Conservation (phyloP, 2,329 filamentous ascomycete species). For the Phaeoacremonium minimum region DNA sequence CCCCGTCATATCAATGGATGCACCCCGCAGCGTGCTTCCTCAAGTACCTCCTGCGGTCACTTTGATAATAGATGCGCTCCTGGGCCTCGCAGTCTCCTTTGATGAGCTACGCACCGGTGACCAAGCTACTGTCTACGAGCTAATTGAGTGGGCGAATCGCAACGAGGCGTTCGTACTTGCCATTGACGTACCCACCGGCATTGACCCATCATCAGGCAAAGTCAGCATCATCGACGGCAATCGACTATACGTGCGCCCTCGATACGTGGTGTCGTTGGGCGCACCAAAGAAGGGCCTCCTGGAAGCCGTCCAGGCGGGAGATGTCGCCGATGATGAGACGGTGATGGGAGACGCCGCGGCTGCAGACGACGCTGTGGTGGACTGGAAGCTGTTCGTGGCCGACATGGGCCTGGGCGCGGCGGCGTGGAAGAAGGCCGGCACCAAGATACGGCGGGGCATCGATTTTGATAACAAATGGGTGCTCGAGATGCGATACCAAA, state of each 20-base stretch:
- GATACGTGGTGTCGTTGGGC: slow-evolving; percentile 79
- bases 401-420: slow-evolving; percentile 82
- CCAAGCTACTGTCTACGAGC: slow-evolving; percentile 78
- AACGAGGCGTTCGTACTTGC: slow-evolving; percentile 78
- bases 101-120: slow-evolving; percentile 82
- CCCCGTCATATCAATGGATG: slow-evolving; percentile 28
- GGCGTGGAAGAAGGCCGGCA: slow-evolving; percentile 81
- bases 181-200: slow-evolving; percentile 86
- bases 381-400: slow-evolving; percentile 78
- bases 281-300: slow-evolving; percentile 83
- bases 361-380: slow-evolving; percentile 32
- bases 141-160: slow-evolving; percentile 92
- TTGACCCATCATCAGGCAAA: slow-evolving; percentile 73
- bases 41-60: slow-evolving; percentile 62
- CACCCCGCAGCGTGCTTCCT: slow-evolving; percentile 23
- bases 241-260: slow-evolving; percentile 73
- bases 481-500: slow-evolving; percentile 59
- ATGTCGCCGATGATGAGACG: slow-evolving; percentile 38
- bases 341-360: slow-evolving; percentile 18
- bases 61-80: slow-evolving; percentile 81
- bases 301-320: slow-evolving; percentile 64
- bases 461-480: slow-evolving; percentile 89
- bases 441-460: slow-evolving; percentile 75
- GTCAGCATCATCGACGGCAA: slow-evolving; percentile 67
- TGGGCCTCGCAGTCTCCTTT: slow-evolving; percentile 83